Conservation (phyloP, 1,284 basidiomycete species). For the Tilletia caries region DNA sequence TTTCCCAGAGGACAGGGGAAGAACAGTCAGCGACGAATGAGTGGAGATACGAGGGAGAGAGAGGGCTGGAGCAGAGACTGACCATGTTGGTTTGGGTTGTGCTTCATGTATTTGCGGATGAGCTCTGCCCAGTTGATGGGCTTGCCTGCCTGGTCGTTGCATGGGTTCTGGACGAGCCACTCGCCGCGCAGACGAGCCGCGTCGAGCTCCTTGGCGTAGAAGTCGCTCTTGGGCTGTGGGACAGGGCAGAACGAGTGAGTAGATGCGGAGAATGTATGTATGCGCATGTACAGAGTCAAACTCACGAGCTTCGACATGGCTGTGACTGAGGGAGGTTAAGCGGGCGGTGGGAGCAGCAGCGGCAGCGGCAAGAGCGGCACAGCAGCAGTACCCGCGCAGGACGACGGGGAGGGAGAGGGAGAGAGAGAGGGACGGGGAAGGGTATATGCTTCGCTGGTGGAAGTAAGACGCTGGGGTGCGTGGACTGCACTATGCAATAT, state of each 20-base stretch:
- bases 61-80: not conserved
- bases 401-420: not conserved
- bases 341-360: not conserved
- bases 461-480: too few species aligned
- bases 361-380: not conserved
- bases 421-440: not conserved
- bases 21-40: too few species aligned
- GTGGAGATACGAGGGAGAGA: not conserved
- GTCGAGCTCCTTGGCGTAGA: conserved; percentile 47
- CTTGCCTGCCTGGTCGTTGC: conserved; percentile 19
- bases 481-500: too few species aligned
- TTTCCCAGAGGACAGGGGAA: not conserved
- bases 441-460: not conserved
- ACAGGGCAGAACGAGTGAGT: not conserved
- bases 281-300: not conserved
- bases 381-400: too few species aligned
- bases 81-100: conserved; percentile 45
- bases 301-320: conserved; percentile 9
- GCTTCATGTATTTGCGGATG: conserved; percentile 52
- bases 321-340: not conserved
- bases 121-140: conserved; percentile 45
- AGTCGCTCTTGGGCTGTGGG: conserved; percentile 35
- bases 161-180: conserved; percentile 34
- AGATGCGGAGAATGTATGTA: not conserved
- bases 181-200: conserved; percentile 43